Conservation (phyloP, 2,329 filamentous ascomycete species). For the Teratosphaeria pseudoeucalypti region DNA sequence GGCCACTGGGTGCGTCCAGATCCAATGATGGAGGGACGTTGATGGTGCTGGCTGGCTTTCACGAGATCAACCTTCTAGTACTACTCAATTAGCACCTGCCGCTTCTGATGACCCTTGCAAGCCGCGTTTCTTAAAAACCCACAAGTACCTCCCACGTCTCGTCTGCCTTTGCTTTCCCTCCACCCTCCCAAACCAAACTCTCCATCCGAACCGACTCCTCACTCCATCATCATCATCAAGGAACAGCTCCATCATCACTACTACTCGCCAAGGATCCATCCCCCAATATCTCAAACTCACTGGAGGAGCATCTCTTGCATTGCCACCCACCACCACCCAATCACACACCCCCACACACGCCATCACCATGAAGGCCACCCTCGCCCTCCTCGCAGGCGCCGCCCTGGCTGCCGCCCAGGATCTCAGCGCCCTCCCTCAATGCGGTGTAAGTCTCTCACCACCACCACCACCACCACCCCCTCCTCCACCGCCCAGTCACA, state of each 20-base stretch:
- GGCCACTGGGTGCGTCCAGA: not conserved
- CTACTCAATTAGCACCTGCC: not conserved
- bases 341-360: slow-evolving; percentile 4
- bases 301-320: not conserved
- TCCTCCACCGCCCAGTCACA: too few relatives aligned
- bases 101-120: not conserved
- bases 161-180: not conserved
- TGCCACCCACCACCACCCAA: not conserved
- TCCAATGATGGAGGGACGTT: not conserved
- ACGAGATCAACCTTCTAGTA: not conserved
- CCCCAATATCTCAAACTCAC: not conserved
- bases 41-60: not conserved
- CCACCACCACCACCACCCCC: not conserved
- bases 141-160: not conserved
- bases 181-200: not conserved
- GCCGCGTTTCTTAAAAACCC: not conserved
- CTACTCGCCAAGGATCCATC: not conserved
- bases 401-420: slow-evolving; percentile 24
- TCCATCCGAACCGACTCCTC: too few relatives aligned
- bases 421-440: slow-evolving; percentile 21
- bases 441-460: slow-evolving; percentile 23
- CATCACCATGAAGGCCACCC: slow-evolving; percentile 25
- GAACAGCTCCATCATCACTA: not conserved
- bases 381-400: slow-evolving; percentile 21
- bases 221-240: not conserved